Evolutionary conservation across 1,284 basidiomycete genomes (phyloP), one percentile per base, ranked within the genome.

Genomic region (Ceratobasidium sp.): DNA sequence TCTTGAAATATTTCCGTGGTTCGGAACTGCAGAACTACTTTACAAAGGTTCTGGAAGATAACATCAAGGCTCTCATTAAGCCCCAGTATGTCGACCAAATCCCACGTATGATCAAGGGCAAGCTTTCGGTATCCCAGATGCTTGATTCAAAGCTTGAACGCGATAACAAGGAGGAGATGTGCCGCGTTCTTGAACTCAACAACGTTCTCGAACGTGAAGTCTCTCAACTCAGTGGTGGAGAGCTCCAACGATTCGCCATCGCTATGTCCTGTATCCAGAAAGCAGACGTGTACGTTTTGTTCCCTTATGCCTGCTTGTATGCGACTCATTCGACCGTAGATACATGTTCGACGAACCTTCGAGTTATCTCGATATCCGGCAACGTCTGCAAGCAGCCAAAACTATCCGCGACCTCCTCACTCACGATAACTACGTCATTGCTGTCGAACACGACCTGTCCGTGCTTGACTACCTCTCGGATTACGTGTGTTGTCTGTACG

Each of bases 61-160:
- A 98, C 81, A 87, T 98, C 80, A 98, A 98, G 85, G 96, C 97
- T 0, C 89, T 99, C 77, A 98, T 98, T 84, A 99, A 99, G 84
- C 97, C 97, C 0, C 97, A 99, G 89, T 99, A 99, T 81, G 97
- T 99, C 79, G 97, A 99, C 82, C 96, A 98, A 82, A 98, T 99
- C 80, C 97, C 97, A 7, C 90, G 93, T 73, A 95, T 95, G 54
- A 94, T 99, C 87, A 99, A 98, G 85, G 95, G 93, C 74, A 87
- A 86, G 72, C 89, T 95, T 87, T 91, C 91, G 0, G 96, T 98
- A 44, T 86, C 87, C 11, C 87, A 95, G 81, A 97, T 98, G 96
- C 89, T 99, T 75, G 91, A 96, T 80, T 91, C 92, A 62, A 95
- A 95, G 82, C 84, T 92, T 63, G 94, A 97, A 82, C 87, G 90